Percentiles rank a stretch among this genome's conserved stretches.
Evolutionary conservation across 345 rosid species (phyloP).

Genomic region (Gossypium anomalum): DNA sequence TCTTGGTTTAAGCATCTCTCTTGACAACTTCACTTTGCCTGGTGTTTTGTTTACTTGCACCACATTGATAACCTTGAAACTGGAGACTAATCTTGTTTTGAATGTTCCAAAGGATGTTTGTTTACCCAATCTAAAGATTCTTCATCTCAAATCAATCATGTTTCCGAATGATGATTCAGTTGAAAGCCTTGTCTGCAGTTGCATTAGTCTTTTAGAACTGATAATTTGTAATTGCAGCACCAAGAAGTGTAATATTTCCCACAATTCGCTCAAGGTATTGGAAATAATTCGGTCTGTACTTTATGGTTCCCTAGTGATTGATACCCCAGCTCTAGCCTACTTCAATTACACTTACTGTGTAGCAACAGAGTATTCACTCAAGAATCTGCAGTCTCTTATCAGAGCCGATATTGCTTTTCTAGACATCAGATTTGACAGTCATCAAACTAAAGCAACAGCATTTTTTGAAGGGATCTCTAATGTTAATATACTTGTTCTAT

Average conservation of each 20-base stretch:
- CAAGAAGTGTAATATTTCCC: background rate
- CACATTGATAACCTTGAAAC: background rate
- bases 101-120: background rate
- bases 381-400: background rate
- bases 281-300: background rate
- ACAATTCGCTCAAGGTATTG: background rate
- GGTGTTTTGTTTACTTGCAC: background rate
- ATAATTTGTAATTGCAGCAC: background rate
- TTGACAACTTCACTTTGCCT: background rate
- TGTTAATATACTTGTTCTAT: background rate
- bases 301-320: background rate
- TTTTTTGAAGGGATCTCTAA: background rate
- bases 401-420: background rate
- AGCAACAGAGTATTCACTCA: background rate
- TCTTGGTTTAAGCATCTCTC: background rate
- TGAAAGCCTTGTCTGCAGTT: background rate
- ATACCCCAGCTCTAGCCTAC: background rate
- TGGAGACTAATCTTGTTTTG: background rate
- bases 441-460: background rate
- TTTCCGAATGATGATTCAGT: background rate
- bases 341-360: background rate
- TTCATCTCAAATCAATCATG: background rate
- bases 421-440: background rate
- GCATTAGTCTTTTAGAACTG: background rate
- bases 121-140: slow-evolving; percentile 5